Evolutionary conservation across 345 rosid species (phyloP).

Genomic region (Noccaea caerulescens): DNA sequence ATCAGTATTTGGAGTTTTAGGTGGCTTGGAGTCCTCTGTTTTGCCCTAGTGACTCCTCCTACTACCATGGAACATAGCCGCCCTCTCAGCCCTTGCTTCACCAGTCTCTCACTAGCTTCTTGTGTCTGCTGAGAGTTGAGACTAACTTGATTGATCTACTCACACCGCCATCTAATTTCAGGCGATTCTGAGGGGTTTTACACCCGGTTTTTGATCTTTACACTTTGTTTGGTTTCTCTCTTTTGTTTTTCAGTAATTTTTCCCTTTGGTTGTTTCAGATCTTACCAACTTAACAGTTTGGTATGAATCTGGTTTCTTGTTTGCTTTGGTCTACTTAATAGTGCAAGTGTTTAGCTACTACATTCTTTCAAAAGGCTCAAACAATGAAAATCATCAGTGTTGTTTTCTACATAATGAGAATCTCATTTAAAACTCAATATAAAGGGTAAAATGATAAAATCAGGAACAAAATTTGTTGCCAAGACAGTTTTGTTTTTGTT

Average conservation of each 20-base stretch:
- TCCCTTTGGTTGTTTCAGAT: not conserved
- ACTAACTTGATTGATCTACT: not conserved
- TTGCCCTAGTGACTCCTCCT: constrained; percentile 33
- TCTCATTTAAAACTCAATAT: not conserved
- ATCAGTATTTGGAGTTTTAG: constrained; percentile 33
- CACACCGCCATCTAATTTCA: not conserved
- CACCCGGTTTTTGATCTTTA: too few species aligned
- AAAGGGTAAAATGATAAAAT: not conserved
- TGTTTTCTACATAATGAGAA: not conserved
- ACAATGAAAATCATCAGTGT: not conserved
- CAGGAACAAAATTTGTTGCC: constrained; percentile 29
- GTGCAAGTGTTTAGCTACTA: not conserved
- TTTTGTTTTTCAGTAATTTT: not conserved
- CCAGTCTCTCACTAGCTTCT: not conserved
- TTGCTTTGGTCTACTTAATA: not conserved
- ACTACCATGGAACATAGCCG: not conserved
- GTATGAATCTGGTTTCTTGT: not conserved
- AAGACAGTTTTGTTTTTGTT: not conserved
- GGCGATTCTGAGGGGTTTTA: not conserved
- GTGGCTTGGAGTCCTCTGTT: constrained; percentile 15
- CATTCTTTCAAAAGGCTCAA: not conserved
- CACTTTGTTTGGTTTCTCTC: not conserved
- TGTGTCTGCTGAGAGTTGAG: not conserved
- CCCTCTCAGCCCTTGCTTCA: not conserved
- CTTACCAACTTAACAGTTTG: not conserved